These are phyloP conservation scores for Panicum virgatum DNA, from an alignment of 202 grass and related monocot genomes.

Conservation along the genomic window DNA sequence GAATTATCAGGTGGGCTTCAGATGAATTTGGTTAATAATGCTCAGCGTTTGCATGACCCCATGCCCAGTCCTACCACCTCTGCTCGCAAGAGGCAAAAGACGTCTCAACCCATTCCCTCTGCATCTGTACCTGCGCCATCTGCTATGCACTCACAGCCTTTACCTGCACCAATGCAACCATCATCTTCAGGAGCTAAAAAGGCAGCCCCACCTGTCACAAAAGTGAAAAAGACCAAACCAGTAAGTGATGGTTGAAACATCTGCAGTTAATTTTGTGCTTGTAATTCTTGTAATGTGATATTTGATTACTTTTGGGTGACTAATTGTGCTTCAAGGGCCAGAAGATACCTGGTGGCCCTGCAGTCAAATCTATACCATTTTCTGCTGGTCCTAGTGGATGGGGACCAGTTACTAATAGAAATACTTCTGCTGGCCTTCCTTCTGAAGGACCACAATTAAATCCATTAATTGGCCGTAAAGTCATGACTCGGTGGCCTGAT, in stretches of 20 bases:
- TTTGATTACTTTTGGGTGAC: too few relatives aligned
- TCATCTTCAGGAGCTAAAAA: conserved; percentile 68
- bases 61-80: conserved; percentile 72
- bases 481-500: conserved; percentile 91
- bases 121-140: conserved; percentile 46
- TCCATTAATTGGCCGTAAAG: conserved; percentile 72
- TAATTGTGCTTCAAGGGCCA: conserved; percentile 4
- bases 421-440: too few relatives aligned
- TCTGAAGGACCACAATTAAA: too few relatives aligned
- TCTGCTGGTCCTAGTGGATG: conserved; percentile 73
- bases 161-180: conserved; percentile 57
- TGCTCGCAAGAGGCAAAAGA: conserved; percentile 89
- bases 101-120: conserved; percentile 61
- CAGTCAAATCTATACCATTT: conserved; percentile 57
- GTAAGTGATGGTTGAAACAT: conserved; percentile 40
- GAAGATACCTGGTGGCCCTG: conserved; percentile 55
- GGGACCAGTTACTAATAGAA: conserved; percentile 65
- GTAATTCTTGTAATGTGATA: too few relatives aligned
- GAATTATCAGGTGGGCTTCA: conserved; percentile 41
- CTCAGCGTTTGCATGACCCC: conserved; percentile 58
- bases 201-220: conserved; percentile 52
- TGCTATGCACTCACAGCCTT: conserved; percentile 62
- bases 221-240: conserved; percentile 77
- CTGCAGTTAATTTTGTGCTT: too few relatives aligned
- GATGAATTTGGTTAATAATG: conserved; percentile 50